These are phyloP conservation scores for Solanum ahanhuiri DNA, from an alignment of 257 asterid genomes.

Conservation along the genomic window DNA sequence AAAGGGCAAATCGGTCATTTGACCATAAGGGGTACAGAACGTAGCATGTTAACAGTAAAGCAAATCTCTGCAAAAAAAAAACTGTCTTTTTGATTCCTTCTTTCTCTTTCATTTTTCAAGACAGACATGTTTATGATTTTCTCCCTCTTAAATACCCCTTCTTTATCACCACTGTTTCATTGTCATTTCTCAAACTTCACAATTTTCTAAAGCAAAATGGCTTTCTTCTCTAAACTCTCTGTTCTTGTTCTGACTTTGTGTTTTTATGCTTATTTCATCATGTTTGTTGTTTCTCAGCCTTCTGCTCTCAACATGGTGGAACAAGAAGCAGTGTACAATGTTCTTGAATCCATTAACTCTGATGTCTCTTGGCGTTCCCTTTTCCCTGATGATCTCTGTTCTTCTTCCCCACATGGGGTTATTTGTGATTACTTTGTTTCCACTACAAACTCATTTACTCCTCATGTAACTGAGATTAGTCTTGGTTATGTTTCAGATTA, in stretches of 20 bases:
- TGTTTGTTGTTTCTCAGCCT: constrained; percentile 40
- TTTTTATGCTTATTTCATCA: not conserved
- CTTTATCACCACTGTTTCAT: not conserved
- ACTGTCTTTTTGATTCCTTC: constrained; percentile 21
- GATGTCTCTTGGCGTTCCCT: constrained; percentile 55
- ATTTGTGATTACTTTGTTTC: constrained; percentile 49
- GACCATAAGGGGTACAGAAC: constrained; percentile 1
- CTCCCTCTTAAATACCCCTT: constrained; percentile 1
- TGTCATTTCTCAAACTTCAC: not conserved
- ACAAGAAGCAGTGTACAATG: constrained; percentile 59
- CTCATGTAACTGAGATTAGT: constrained; percentile 64
- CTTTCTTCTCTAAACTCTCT: not conserved
- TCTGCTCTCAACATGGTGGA: constrained; percentile 37
- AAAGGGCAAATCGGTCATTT: not conserved
- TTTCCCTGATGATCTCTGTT: constrained; percentile 76
- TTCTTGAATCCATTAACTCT: constrained; percentile 55
- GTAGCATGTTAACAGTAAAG: constrained; percentile 17
- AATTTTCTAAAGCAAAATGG: not conserved
- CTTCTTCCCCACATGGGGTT: constrained; percentile 82
- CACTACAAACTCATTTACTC: constrained; percentile 4
- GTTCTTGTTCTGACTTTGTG: not conserved
- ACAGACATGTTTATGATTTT: constrained; percentile 24
- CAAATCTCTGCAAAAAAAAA: constrained; percentile 31
- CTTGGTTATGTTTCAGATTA: constrained; percentile 79
- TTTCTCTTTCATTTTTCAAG: constrained; percentile 27